Percentiles rank a stretch among this genome's conserved stretches.
Evolutionary conservation across 495 filamentous ascomycete species (phyloP).

Genomic region (Talaromyces trachyspermus): DNA sequence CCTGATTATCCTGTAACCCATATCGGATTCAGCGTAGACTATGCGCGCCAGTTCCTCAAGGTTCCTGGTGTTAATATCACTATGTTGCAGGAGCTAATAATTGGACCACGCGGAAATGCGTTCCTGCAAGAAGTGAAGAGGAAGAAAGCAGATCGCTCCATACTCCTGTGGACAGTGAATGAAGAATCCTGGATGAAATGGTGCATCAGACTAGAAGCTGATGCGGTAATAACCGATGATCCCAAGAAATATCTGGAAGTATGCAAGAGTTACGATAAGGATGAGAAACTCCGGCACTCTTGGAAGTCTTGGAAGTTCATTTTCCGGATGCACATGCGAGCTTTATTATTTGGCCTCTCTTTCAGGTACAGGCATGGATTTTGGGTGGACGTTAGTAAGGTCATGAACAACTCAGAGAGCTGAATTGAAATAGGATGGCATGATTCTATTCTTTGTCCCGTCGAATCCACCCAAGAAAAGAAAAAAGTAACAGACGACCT

Average conservation of each 20-base stretch:
- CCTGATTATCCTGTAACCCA: slow-evolving; percentile 61
- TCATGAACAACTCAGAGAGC: neutral
- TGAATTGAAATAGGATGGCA: too few species aligned
- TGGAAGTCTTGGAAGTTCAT: slow-evolving; percentile 4
- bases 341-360: neutral
- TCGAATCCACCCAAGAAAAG: too few species aligned
- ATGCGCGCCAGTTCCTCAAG: slow-evolving; percentile 63
- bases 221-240: slow-evolving; percentile 56
- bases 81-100: slow-evolving; percentile 56
- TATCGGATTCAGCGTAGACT: slow-evolving; percentile 63
- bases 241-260: slow-evolving; percentile 27
- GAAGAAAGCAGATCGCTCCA: slow-evolving; percentile 40
- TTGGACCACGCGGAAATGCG: slow-evolving; percentile 51
- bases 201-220: slow-evolving; percentile 46
- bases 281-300: neutral
- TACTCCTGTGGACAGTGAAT: slow-evolving; percentile 85
- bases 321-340: neutral
- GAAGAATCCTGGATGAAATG: slow-evolving; percentile 66
- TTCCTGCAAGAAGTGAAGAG: slow-evolving; percentile 60
- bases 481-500: too few species aligned
- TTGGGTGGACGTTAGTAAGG: neutral
- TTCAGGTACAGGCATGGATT: slow-evolving; percentile 4
- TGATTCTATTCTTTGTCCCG: too few species aligned
- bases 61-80: slow-evolving; percentile 59
- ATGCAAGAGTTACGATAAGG: slow-evolving; percentile 1